These are phyloP conservation scores for Xylariaceae sp. DNA, from an alignment of 2,329 filamentous ascomycete genomes.

Conservation along the genomic window DNA sequence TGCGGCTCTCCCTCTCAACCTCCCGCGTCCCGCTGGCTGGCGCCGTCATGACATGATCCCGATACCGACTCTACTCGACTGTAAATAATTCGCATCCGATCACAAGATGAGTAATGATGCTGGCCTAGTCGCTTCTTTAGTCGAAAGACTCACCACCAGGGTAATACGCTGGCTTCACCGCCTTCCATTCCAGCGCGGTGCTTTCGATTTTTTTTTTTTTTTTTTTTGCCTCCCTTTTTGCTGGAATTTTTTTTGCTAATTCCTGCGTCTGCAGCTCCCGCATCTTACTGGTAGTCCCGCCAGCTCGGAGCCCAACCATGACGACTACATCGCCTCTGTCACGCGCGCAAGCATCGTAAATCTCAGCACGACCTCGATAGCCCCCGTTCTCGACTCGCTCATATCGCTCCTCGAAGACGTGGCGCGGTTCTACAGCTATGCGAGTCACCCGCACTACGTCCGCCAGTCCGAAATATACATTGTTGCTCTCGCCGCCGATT, in stretches of 20 bases:
- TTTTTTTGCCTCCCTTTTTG: background rate
- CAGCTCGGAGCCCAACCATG: conserved; percentile 53
- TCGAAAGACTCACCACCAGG: conserved; percentile 59
- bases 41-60: conserved; percentile 35
- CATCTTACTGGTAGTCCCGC: conserved; percentile 59
- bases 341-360: conserved; percentile 59
- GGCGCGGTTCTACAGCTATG: conserved; percentile 49
- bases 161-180: conserved; percentile 36
- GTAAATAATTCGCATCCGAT: conserved; percentile 33
- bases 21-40: conserved; percentile 26
- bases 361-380: conserved; percentile 52
- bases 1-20: background rate
- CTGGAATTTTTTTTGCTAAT: conserved; percentile 17
- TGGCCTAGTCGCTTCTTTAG: conserved; percentile 57
- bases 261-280: conserved; percentile 44
- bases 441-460: conserved; percentile 55
- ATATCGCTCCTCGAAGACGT: conserved; percentile 57
- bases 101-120: conserved; percentile 55
- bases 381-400: conserved; percentile 53
- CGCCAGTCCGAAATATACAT: conserved; percentile 62
- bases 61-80: conserved; percentile 28
- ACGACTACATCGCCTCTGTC: conserved; percentile 54
- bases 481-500: conserved; percentile 60
- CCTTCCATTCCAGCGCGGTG: background rate
- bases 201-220: background rate